phyloP scores from a whole-genome alignment of 768 basidiomycete species.

The Infundibulicybe gibba region DNA sequence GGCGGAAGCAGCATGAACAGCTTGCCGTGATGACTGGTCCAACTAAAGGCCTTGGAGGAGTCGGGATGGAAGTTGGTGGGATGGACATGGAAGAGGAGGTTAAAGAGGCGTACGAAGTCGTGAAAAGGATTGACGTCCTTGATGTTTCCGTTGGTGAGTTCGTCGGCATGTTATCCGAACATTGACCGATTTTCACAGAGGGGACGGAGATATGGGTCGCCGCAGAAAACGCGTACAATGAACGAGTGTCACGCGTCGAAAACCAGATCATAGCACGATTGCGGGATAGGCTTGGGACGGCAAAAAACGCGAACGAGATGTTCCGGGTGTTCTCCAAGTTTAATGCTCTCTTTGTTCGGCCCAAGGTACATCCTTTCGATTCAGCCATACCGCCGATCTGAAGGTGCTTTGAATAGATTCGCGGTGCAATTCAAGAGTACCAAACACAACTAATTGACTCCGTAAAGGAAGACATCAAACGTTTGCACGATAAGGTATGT shows the following conservation, averaged over 20 bases:
- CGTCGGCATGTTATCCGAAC: not conserved
- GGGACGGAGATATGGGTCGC: constrained; percentile 98
- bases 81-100: constrained; percentile 99
- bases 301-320: constrained; percentile 98
- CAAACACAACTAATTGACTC: constrained; percentile 98
- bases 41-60: constrained; percentile 75
- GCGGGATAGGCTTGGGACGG: constrained; percentile 89
- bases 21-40: constrained; percentile 96
- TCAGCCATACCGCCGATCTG: not conserved
- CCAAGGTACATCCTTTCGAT: constrained; percentile 60
- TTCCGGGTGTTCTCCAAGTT: constrained; percentile 99
- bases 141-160: constrained; percentile 86
- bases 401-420: constrained; percentile 51
- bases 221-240: constrained; percentile 97
- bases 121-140: constrained; percentile 94
- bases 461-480: constrained; percentile 97
- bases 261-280: constrained; percentile 96
- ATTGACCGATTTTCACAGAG: constrained; percentile 42
- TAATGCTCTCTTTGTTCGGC: constrained; percentile 93
- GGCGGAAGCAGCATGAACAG: constrained; percentile 97
- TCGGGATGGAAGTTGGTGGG: constrained; percentile 76
- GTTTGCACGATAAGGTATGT: constrained; percentile 82
- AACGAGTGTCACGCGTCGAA: constrained; percentile 94
- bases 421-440: constrained; percentile 98
- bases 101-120: constrained; percentile 92